Base-by-base conservation (phyloP, 2,329 filamentous ascomycete genomes). In the Ophiostoma sp. region DNA sequence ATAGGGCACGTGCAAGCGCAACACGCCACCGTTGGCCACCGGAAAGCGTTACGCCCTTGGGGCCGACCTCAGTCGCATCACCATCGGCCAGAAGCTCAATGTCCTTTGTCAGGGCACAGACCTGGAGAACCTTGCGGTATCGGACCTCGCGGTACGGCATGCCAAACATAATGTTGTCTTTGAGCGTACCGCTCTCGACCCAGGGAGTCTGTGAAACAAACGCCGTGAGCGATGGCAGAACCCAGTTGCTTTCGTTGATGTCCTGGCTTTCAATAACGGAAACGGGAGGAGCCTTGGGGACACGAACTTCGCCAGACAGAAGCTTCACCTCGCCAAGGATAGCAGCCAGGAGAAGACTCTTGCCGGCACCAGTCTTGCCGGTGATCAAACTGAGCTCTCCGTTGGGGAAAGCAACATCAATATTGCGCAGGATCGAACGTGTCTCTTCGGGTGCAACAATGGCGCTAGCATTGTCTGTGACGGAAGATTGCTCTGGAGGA, bases 201-300 rank as follows among this genome's bases (percentile, higher is more conserved):
- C 84, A 86, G 0, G 85, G 82, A 0, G 81, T 82, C 75, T 87
- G 85, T 11, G 84, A 83, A 5, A 85, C 84, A 75, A 85, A 85
- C 0, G 84, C 82, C 6, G 83, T 82, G 31, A 83, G 77, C 15
- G 79, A 76, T 0, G 82, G 80, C 31, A 83, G 73, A n/a, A 82
- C 78, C 81, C 81, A 82, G 8, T 79, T 76, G 48, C 72, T 70
- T 25, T 77, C 77, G 1, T 76, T 71, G 12, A 80, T 78, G n/a
- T 74, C 72, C 6, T 76, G 74, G 52, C 73, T 63, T 42, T 78
- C 77, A 17, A 75, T 76, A 6, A 77, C 75, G 4, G 78, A 74
- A 15, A 77, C 61, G 0, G 76, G 69, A 15, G 79, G 80, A 1
- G 77, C 74, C 1, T 75, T 45, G 2, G 80, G 81, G 8, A 80